Conservation (phyloP, 345 rosid genomes). For the Brassica nigra region DNA sequence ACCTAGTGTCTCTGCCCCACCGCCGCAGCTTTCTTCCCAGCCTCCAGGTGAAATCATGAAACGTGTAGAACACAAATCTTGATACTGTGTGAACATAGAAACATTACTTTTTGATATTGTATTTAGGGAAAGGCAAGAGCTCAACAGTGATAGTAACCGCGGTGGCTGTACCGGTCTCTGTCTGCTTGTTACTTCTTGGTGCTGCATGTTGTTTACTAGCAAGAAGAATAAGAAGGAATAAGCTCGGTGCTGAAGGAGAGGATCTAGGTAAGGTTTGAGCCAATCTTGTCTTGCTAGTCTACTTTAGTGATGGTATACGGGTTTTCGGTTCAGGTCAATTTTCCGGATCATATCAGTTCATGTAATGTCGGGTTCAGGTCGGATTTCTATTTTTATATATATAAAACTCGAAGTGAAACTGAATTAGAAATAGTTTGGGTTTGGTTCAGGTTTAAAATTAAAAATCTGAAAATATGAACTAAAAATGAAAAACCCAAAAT, state of each 20-base stretch:
- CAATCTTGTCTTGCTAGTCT: neutral
- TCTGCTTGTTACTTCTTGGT: slow-evolving; percentile 34
- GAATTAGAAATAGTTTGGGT: too few relatives aligned
- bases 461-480: too few relatives aligned
- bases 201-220: slow-evolving; percentile 35
- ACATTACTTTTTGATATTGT: neutral
- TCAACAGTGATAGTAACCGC: slow-evolving; percentile 36
- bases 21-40: neutral
- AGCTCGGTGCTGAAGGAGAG: slow-evolving; percentile 24
- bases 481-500: too few relatives aligned
- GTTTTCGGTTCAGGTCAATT: too few relatives aligned
- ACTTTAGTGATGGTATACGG: neutral
- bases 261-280: slow-evolving; percentile 33
- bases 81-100: neutral
- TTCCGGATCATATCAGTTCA: neutral
- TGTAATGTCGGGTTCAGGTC: neutral
- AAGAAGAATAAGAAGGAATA: slow-evolving; percentile 38
- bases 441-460: too few relatives aligned
- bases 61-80: slow-evolving; percentile 2
- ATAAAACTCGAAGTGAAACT: neutral
- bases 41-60: slow-evolving; percentile 13
- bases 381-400: neutral
- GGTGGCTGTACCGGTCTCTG: slow-evolving; percentile 38
- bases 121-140: slow-evolving; percentile 40
- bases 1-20: neutral